Evolutionary conservation across 1,284 basidiomycete species (phyloP), one percentile per base, ranked within the genome.

Genomic region (Ustilago bromivora): DNA sequence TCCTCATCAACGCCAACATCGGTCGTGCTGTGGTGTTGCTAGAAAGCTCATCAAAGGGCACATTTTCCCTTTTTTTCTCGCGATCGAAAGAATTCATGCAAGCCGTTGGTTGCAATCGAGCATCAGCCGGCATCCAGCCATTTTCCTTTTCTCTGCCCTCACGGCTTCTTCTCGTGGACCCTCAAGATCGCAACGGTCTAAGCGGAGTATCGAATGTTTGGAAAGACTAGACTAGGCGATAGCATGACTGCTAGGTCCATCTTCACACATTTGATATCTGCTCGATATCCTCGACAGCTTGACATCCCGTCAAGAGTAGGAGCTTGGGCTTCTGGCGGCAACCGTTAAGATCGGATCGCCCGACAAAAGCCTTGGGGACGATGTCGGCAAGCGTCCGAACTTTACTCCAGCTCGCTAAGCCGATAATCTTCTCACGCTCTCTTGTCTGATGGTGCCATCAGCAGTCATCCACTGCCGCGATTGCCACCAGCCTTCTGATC

Each of bases 41-140:
- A 9, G n/a, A 23, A 19, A 19, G 28, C 38, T 17, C 15, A 17
- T 40, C 38, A 11, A 23, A 23, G 23, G 23, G 23, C 2, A 40
- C 2, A 40, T 15, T 49, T 47, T 28, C 54, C 49, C 31, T 40
- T 13, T 8, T 46, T 43, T 43, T 13, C 23, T 46, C 35, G 31
- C 58, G 66, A 68, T 68, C 66, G 54, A 10, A 41, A 56, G 23
- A 40, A 36, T 49, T 49, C 56, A 69, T 69, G 66, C 66, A 63
- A 11, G 43, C 15, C 53, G 32, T 52, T 52, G 66, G 32, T 52
- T 52, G 66, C 66, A 63, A 69, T 63, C 51, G 40, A 63, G 61
- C 66, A 61, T 63, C 43, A 31, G n/a, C 23, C 49, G 55, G 59
- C 66, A 62, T 68, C 40, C 7, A 60, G n/a, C 3, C 28, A 41